Percentiles rank a stretch among this genome's conserved stretches.
Evolutionary conservation across 805 yeast species (phyloP).

Genomic region (Hermanozyma aechmeae): DNA sequence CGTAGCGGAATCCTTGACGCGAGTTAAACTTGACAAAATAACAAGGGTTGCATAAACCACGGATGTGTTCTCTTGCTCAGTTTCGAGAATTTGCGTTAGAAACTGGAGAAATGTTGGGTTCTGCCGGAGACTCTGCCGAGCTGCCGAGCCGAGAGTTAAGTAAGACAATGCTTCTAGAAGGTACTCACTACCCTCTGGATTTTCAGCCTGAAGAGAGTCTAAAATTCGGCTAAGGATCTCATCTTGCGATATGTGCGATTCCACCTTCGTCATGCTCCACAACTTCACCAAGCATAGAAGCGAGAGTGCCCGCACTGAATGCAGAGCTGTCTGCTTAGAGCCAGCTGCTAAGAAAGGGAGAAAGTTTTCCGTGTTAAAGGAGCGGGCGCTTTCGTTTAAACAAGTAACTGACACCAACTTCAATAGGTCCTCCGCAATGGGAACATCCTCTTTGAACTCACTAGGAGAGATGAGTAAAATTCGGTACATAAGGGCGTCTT

Average conservation of each 20-base stretch:
- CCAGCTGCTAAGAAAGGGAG: slow-evolving; percentile 8
- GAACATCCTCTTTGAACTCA: slow-evolving; percentile 1
- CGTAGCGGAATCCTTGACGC: slow-evolving; percentile 15
- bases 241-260: slow-evolving; percentile 7
- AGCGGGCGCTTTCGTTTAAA: slow-evolving; percentile 18
- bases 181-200: slow-evolving; percentile 1
- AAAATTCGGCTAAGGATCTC: slow-evolving; percentile 3
- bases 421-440: slow-evolving; percentile 12
- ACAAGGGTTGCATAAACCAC: slow-evolving; percentile 33
- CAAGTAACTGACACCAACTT: slow-evolving; percentile 11
- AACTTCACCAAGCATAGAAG: slow-evolving; percentile 10
- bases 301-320: slow-evolving; percentile 4
- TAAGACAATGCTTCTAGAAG: slow-evolving; percentile 9
- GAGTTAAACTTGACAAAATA: slow-evolving; percentile 31
- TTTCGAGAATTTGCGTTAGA: too few relatives aligned
- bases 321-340: slow-evolving; percentile 1
- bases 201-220: background rate
- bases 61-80: too few relatives aligned
- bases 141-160: slow-evolving; percentile 6
- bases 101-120: too few relatives aligned
- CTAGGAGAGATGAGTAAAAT: slow-evolving; percentile 4
- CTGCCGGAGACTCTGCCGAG: slow-evolving; percentile 5
- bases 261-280: slow-evolving; percentile 11
- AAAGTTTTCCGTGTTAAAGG: slow-evolving; percentile 25
- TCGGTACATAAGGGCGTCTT: slow-evolving; percentile 4